Evolutionary conservation across 306 rosid genomes (phyloP), one percentile per base, ranked within the genome.

Genomic region (Prunus campanulata): DNA sequence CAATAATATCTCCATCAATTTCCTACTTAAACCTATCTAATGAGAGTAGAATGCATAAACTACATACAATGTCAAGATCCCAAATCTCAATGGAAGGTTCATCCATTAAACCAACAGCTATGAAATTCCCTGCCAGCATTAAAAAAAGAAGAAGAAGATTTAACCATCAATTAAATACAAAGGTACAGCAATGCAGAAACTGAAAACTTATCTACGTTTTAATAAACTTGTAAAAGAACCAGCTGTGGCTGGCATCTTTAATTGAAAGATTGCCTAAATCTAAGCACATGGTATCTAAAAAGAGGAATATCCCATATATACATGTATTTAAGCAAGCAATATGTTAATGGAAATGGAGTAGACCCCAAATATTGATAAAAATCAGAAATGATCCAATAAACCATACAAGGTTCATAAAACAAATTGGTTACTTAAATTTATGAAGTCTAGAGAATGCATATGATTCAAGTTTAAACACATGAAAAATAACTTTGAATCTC

Each of bases 61-160:
- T 52, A 85, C 96, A 78, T 89, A 94, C 97, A 77, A 92, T 83
- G 81, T 94, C 97, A 81, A 94, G 97, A 86, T 94, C 96, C 96
- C 96, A 94, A 76, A 94, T 92, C 87, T 94, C 97, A 46, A 92
- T 92, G 67, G 90, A 74, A 60, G 97, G 97, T 69, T 88, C 77
- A 11, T 66, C 95, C 98, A 94, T 92, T 68, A 96, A 82, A 71
- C 96, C 96, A 80, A 92, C 96, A 65, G 95, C 96, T 77, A 92
- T 52, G 75, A 92, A 92, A 76, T 88, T 94, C 70, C 98, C 98
- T 91, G 90, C 3, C 46, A 76, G 56, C 51, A 49, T 30, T 1
- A 2, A 66, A 19, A 73, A 88, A 72, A 39, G 1, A 39, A 1
- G 1, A 6, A 39, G 35, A 3, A 80, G 2, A 61, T 6, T 74